Evolutionary conservation across 1,284 basidiomycete genomes (phyloP), one percentile per base, ranked within the genome.

Genomic region (Fomitopsis pinicola): DNA sequence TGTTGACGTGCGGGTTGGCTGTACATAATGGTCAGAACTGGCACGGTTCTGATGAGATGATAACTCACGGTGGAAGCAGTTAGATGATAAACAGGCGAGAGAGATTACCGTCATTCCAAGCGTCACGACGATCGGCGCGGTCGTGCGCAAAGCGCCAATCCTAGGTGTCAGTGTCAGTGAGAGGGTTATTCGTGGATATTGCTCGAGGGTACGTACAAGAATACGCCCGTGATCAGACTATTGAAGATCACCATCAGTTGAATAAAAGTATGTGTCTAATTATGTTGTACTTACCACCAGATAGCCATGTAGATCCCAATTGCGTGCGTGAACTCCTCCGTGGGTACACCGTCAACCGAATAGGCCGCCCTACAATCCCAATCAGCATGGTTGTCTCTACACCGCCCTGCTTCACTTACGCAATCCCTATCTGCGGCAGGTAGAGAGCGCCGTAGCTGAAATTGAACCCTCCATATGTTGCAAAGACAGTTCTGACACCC

Each of bases 271-370:
- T 44, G 33, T 22, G 22, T 22, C 22, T 22, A 22, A 22, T 5
- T n/a, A 6, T 17, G 36, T 38, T 19, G 30, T 26, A 55, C 60
- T 42, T 44, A 62, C 60, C 55, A 56, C 61, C 61, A 62, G 48
- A 62, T 62, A 8, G 61, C 61, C 42, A 62, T 6, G 36, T 59
- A 62, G 61, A 62, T 62, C 42, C 61, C 61, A 44, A 62, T 33
- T 3, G 61, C 61, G 35, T 62, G 57, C 14, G 57, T 56, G 58
- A 59, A 62, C 35, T 62, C 61, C 30, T 55, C 44, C 45, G 57
- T 58, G 28, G 44, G 38, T 19, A 61, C 60, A 14, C 60, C 60
- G 35, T 58, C 33, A 17, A 59, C 61, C 15, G 61, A 59, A 42
- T 62, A 62, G 28, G 61, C 61, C 15, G 28, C 2, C 53, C 61